Evolutionary conservation across 306 rosid genomes (phyloP), one percentile per base, ranked within the genome.

Genomic region (Leucaena leucocephala): DNA sequence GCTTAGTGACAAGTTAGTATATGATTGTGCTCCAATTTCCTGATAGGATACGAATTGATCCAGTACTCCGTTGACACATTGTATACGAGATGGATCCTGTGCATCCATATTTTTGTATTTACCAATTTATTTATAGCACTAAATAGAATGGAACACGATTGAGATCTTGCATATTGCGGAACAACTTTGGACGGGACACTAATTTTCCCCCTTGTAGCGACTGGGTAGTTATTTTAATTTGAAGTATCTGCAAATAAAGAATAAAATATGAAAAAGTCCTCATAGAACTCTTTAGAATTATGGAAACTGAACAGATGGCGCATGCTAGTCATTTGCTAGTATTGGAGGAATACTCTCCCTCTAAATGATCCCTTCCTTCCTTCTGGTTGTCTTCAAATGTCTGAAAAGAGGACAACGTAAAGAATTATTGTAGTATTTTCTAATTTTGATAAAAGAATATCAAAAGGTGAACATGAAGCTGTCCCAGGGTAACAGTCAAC

Each of bases 31-130:
- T 38, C 76, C 80, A 46, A 46, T 39, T 69, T 74, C 22, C 14
- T 49, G 38, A 42, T 6, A 22, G 9, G 22, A n/a, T 55, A 10
- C 62, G 42, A 11, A 27, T 57, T 73, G 72, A 66, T 68, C 71
- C 22, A 15, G 42, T 49, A 64, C 34, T 43, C 65, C 65, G 74
- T 69, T 82, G 67, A 61, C 76, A 36, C 44, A 38, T 48, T 85
- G 81, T 81, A 75, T 50, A 21, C 42, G 82, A 40, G 43, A 68
- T 81, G 76, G 80, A 65, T 57, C 42, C 76, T 14, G 44, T 21
- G 76, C 69, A 52, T 59, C n/a, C 35, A 19, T 19, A 35, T 63
- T 40, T 42, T 43, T 81, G 66, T 54, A 19, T 55, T 6, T 70
- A 46, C 54, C 42, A 69, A 13, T 81, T 70, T 59, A 58, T 75